These are phyloP conservation scores for Colletotrichum tropicicola DNA, from an alignment of 2,329 filamentous ascomycete species.

Conservation along the genomic window DNA sequence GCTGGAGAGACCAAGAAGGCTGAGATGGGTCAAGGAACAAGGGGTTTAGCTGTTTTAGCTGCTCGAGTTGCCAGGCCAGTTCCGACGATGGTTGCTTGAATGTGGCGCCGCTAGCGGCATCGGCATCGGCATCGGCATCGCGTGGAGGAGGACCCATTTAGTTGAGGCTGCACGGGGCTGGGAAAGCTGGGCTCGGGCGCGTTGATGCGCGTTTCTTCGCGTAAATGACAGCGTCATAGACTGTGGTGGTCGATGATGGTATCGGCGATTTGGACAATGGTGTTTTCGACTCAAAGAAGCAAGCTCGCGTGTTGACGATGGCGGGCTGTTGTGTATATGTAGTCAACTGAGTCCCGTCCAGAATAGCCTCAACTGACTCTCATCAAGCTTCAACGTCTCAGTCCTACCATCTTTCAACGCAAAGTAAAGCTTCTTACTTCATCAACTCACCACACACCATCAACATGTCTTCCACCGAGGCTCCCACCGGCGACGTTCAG, in stretches of 20 bases:
- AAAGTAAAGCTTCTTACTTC: no score
- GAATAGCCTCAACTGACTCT: neutral
- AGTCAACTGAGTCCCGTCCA: neutral
- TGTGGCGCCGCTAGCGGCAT: constrained; percentile 24
- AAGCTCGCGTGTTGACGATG: no score
- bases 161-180: constrained; percentile 1
- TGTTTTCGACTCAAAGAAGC: neutral
- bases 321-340: neutral
- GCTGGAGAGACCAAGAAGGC: neutral
- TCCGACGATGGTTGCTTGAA: neutral
- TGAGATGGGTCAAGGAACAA: neutral
- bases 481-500: constrained; percentile 12
- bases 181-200: neutral
- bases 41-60: neutral
- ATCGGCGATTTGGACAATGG: neutral
- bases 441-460: neutral
- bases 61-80: neutral
- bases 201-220: constrained; percentile 19
- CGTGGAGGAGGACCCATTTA: neutral
- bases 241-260: neutral
- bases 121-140: neutral
- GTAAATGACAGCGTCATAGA: constrained; percentile 32
- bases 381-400: no score
- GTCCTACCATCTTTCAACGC: no score
- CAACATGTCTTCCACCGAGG: constrained; percentile 23